Conservation (phyloP, 208 protist genomes). For the Trypanosoma lewisi region DNA sequence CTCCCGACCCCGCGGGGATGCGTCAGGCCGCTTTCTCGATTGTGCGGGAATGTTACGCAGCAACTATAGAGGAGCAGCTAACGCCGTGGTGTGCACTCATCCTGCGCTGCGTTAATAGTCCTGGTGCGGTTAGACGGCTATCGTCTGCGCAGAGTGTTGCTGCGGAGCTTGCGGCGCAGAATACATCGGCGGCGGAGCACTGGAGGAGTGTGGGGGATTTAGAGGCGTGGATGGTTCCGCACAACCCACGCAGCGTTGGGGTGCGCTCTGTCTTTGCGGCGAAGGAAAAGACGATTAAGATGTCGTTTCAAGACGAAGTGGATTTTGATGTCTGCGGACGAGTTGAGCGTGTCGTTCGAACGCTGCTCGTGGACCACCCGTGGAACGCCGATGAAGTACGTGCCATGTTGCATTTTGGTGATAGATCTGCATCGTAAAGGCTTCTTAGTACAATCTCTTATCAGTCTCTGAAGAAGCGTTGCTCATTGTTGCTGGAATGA, state of each 20-base stretch:
- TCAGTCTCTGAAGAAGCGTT: background rate
- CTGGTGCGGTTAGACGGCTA: background rate
- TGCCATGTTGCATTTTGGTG: slow-evolving; percentile 33
- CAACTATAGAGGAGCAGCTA: background rate
- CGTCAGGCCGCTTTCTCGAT: slow-evolving; percentile 2
- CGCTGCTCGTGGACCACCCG: slow-evolving; percentile 30
- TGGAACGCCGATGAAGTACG: slow-evolving; percentile 33
- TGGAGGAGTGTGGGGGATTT: slow-evolving; percentile 12
- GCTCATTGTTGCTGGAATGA: slow-evolving; percentile 2
- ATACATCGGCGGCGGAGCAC: background rate
- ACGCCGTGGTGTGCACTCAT: slow-evolving; percentile 4
- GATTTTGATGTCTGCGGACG: slow-evolving; percentile 40
- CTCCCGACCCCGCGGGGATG: background rate
- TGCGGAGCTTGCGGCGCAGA: slow-evolving; percentile 7
- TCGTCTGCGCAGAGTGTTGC: background rate
- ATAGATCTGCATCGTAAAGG: background rate
- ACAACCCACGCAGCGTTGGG: background rate
- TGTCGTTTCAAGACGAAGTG: slow-evolving; percentile 38
- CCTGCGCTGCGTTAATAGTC: background rate
- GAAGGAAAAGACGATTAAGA: slow-evolving; percentile 20
- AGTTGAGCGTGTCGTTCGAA: slow-evolving; percentile 36
- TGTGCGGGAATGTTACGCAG: background rate
- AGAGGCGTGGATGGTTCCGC: background rate
- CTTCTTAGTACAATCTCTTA: background rate
- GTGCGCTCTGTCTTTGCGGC: slow-evolving; percentile 26